Base-by-base conservation (phyloP, 768 basidiomycete species). In the Lactifluus piperatus region DNA sequence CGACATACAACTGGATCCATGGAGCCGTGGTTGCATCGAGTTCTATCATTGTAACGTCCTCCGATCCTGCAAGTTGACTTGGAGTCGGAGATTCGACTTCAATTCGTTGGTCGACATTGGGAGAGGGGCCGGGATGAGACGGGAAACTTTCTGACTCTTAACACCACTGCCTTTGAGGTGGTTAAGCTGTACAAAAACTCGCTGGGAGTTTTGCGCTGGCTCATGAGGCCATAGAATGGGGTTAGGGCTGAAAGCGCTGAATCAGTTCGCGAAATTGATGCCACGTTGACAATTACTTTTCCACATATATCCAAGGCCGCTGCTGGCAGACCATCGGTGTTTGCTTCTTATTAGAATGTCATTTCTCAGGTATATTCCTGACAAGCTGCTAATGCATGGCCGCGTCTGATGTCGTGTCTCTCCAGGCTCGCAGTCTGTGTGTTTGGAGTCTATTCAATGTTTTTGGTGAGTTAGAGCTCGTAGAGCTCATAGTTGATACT, bases 371-470 rank as follows among this genome's bases (percentile, higher is more conserved):
- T 62, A 34, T 24, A 30, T 24, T 24, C 13, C 18, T 26, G 30
- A 20, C 7, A 26, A 47, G 11, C 11, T 45, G 11, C n/a, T 53
- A 29, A 44, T 26, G n/a, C 39, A 10, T 22, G 36, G 13, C 24
- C 51, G 5, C 10, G 36, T 4, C 54, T 63, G 27, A 43, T 29
- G 20, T 39, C 5, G 22, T 39, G 13, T n/a, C 26, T 26, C 7
- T 16, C 5, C 26, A 62, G 62, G 47, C 60, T 63, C n/a, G 51
- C 37, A 4, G 58, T 64, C 44, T 65, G 64, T 51, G 64, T 65
- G 32, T 8, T 57, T 52, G 64, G 64, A 41, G 62, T 65, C 7
- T 65, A 64, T 57, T 58, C 62, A 14, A 63, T 65, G 64, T 65
- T 65, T 47, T 50, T 65, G 51, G 64, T 65, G 41, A 56, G 62